Conservation (phyloP, 2,329 filamentous ascomycete genomes). For the Herpotrichia juniperi region DNA sequence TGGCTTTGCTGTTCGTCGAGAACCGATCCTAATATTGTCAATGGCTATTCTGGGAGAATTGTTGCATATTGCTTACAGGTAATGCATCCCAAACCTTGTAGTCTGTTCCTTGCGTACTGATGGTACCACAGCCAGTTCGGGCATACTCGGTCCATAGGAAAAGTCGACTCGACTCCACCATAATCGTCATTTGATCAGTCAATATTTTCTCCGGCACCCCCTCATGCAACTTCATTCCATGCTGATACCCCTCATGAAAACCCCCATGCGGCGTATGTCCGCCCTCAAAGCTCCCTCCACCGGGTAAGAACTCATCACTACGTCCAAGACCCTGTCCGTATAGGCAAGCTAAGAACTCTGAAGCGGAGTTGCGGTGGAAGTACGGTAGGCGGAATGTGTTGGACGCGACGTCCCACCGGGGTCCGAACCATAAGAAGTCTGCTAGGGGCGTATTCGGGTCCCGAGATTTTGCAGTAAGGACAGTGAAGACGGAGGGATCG, state of each 20-base stretch:
- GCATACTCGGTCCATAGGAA: constrained; percentile 43
- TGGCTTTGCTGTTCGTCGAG: constrained; percentile 41
- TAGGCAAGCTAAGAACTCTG: constrained; percentile 45
- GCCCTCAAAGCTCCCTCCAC: constrained; percentile 45
- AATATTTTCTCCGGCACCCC: constrained; percentile 52
- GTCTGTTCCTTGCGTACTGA: constrained; percentile 43
- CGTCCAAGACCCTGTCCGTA: constrained; percentile 46
- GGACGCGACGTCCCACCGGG: constrained; percentile 46
- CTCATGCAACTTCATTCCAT: constrained; percentile 53
- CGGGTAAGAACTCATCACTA: constrained; percentile 51
- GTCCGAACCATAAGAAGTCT: constrained; percentile 48
- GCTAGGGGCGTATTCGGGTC: constrained; percentile 44
- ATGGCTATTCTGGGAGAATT: not conserved
- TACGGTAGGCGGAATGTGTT: constrained; percentile 48
- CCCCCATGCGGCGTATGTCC: constrained; percentile 47
- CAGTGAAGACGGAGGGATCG: constrained; percentile 46
- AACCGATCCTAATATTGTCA: constrained; percentile 37
- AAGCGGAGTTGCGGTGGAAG: constrained; percentile 47
- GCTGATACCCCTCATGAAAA: constrained; percentile 53
- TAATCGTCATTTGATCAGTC: constrained; percentile 32
- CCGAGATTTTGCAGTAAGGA: constrained; percentile 45
- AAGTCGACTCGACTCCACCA: not conserved
- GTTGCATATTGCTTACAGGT: constrained; percentile 27
- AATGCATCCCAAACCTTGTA: constrained; percentile 47
- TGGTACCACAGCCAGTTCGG: constrained; percentile 39